A percentile compares a stretch with the other conserved stretches of the same genome.
Evolutionary conservation across 2,329 filamentous ascomycete genomes (phyloP).

Genomic region (Daldinia eschscholtzii): DNA sequence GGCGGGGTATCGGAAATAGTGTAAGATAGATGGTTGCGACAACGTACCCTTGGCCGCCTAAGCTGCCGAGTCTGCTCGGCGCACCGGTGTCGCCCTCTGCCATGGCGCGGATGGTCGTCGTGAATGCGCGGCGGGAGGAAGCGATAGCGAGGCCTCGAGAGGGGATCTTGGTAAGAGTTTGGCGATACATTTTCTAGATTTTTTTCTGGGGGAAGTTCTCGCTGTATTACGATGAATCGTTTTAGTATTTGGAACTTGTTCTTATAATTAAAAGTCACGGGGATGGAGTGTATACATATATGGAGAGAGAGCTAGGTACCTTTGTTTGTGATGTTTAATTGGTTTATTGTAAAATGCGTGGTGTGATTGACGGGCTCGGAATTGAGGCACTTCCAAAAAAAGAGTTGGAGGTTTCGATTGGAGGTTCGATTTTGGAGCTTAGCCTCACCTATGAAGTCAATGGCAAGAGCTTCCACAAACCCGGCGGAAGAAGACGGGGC

Average conservation of each 20-base stretch:
- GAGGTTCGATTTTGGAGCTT: slow-evolving; percentile 26
- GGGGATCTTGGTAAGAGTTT: slow-evolving; percentile 68
- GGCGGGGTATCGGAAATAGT: slow-evolving; percentile 10
- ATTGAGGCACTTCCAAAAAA: slow-evolving; percentile 37
- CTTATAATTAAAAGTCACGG: slow-evolving; percentile 27
- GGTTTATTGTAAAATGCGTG: slow-evolving; percentile 17
- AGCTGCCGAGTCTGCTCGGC: slow-evolving; percentile 65
- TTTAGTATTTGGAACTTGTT: slow-evolving; percentile 13
- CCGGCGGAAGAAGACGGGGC: slow-evolving; percentile 28
- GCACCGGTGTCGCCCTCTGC: slow-evolving; percentile 77
- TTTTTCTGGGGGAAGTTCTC: slow-evolving; percentile 25
- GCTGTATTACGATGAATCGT: slow-evolving; percentile 8
- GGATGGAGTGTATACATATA: not conserved
- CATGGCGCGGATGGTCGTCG: slow-evolving; percentile 73
- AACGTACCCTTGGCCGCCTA: slow-evolving; percentile 67
- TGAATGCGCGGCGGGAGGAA: slow-evolving; percentile 68
- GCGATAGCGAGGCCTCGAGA: slow-evolving; percentile 67
- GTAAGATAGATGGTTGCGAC: slow-evolving; percentile 36
- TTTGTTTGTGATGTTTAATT: slow-evolving; percentile 22
- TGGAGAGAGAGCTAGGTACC: slow-evolving; percentile 3
- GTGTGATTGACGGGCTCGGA: slow-evolving; percentile 29
- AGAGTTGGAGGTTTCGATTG: slow-evolving; percentile 26
- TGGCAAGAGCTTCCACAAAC: slow-evolving; percentile 9
- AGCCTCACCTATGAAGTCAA: slow-evolving; percentile 28
- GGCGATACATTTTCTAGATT: slow-evolving; percentile 72